A percentile compares a stretch with the other conserved stretches of the same genome.
These are phyloP conservation scores for Hanseniaspora uvarum DNA, from an alignment of 1,139 yeast genomes.

Conservation along the genomic window DNA sequence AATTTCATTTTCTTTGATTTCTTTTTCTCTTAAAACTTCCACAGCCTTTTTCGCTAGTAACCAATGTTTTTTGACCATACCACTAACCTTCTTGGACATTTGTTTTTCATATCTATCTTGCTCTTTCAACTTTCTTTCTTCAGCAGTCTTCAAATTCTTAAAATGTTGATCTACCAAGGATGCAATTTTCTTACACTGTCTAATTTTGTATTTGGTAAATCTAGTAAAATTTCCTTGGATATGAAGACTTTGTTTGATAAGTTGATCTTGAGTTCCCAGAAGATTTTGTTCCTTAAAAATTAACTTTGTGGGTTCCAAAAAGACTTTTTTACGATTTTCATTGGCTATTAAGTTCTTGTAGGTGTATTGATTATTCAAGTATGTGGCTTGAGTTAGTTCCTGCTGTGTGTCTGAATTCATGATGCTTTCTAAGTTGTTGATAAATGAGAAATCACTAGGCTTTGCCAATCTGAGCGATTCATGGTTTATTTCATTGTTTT, in stretches of 20 bases:
- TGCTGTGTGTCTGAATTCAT: constrained; percentile 26
- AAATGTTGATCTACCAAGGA: constrained; percentile 80
- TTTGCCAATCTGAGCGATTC: constrained; percentile 22
- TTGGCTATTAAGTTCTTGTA: not conserved
- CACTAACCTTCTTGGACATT: constrained; percentile 68
- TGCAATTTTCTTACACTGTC: constrained; percentile 61
- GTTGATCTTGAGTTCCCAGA: constrained; percentile 57
- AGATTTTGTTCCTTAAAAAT: constrained; percentile 33
- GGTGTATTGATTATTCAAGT: not conserved
- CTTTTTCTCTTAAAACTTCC: constrained; percentile 32
- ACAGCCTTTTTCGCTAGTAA: constrained; percentile 77
- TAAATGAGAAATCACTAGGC: constrained; percentile 1
- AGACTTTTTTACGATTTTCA: constrained; percentile 17
- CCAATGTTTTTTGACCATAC: constrained; percentile 88
- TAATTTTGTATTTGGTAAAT: constrained; percentile 42
- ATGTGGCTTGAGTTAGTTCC: not conserved
- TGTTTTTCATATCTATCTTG: constrained; percentile 56
- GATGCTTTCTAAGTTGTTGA: not conserved
- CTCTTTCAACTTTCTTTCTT: constrained; percentile 66
- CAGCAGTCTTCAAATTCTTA: constrained; percentile 76
- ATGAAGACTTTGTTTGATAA: constrained; percentile 59
- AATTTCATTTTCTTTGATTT: constrained; percentile 60
- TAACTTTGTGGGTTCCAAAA: constrained; percentile 30
- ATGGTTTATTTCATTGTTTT: constrained; percentile 27
- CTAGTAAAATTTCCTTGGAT: not conserved